Percentiles rank a stretch among this genome's conserved stretches.
Evolutionary conservation across 192 early-diverging fungal genomes (phyloP).

Genomic region (Chytriomyces hyalinus): DNA sequence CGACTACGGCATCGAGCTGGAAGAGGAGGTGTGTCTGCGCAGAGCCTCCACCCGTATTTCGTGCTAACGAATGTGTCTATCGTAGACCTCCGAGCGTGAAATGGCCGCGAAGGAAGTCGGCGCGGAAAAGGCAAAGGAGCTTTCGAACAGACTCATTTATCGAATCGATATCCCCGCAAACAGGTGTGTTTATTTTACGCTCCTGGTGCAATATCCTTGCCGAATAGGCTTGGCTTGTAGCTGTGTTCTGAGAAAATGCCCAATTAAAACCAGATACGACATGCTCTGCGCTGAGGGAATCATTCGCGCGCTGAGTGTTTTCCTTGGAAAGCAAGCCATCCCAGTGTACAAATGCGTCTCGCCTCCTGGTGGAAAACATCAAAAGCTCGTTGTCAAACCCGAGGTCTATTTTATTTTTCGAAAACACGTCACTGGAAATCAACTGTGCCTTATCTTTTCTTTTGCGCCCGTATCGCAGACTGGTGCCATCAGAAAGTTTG

Average conservation of each 20-base stretch:
- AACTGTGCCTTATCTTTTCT: constrained; percentile 1
- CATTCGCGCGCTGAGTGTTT: constrained; percentile 83
- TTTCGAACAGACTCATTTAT: constrained; percentile 81
- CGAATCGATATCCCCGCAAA: constrained; percentile 99
- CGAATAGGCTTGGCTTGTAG: background rate
- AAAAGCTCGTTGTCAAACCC: constrained; percentile 70
- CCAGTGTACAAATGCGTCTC: constrained; percentile 75
- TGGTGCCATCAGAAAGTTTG: constrained; percentile 77
- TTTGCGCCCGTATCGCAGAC: constrained; percentile 62
- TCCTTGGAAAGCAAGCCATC: constrained; percentile 71
- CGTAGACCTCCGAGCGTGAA: constrained; percentile 80
- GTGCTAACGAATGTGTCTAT: constrained; percentile 12
- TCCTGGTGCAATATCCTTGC: background rate
- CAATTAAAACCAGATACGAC: constrained; percentile 78
- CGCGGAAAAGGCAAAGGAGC: constrained; percentile 49
- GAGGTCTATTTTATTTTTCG: constrained; percentile 58
- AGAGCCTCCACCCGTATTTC: background rate
- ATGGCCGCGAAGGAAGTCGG: constrained; percentile 71
- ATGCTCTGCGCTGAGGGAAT: constrained; percentile 97
- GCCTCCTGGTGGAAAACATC: constrained; percentile 53
- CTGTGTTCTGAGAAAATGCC: constrained; percentile 16
- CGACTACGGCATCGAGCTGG: constrained; percentile 98
- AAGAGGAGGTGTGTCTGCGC: constrained; percentile 79
- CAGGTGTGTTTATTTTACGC: constrained; percentile 44
- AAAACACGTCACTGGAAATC: constrained; percentile 4